Evolutionary conservation across 495 filamentous ascomycete genomes (phyloP).

Genomic region (Tuber aestivum): DNA sequence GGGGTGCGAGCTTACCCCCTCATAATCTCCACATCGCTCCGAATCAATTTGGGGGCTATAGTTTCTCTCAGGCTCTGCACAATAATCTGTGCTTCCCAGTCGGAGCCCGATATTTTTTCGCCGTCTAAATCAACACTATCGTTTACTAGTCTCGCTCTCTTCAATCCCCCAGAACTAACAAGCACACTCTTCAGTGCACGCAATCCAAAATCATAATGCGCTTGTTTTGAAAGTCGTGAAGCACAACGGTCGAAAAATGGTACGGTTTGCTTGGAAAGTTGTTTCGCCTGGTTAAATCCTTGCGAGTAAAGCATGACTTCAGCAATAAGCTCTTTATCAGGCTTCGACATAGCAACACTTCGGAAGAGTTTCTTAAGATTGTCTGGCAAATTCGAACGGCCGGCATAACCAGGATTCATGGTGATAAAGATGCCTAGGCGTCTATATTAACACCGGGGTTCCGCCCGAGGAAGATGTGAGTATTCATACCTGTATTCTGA

Average conservation of each 20-base stretch:
- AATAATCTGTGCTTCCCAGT: conserved; percentile 86
- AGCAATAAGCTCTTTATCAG: conserved; percentile 97
- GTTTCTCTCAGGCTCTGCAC: conserved; percentile 98
- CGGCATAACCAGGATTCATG: conserved; percentile 99
- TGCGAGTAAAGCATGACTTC: conserved; percentile 99
- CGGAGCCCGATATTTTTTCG: conserved; percentile 50
- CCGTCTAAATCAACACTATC: conserved; percentile 47
- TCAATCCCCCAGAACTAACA: conserved; percentile 91
- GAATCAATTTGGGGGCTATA: conserved; percentile 93
- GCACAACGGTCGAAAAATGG: conserved; percentile 95
- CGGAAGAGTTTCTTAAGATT: conserved; percentile 99
- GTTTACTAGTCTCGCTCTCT: conserved; percentile 68
- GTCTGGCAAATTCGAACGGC: conserved; percentile 93
- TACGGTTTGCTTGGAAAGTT: conserved; percentile 85
- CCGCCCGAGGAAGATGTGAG: neutral
- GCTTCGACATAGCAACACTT: conserved; percentile 99
- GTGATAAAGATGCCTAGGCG: conserved; percentile 87
- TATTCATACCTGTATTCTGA: conserved; percentile 57
- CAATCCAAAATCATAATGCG: conserved; percentile 97
- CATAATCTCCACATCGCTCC: conserved; percentile 83
- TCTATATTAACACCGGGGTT: neutral
- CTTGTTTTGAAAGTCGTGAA: conserved; percentile 77
- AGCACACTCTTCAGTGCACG: conserved; percentile 97
- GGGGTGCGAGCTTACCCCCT: conserved; percentile 43
- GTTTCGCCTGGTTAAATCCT: conserved; percentile 92